Conservation (phyloP, 495 filamentous ascomycete species). For the Tricharina praecox region DNA sequence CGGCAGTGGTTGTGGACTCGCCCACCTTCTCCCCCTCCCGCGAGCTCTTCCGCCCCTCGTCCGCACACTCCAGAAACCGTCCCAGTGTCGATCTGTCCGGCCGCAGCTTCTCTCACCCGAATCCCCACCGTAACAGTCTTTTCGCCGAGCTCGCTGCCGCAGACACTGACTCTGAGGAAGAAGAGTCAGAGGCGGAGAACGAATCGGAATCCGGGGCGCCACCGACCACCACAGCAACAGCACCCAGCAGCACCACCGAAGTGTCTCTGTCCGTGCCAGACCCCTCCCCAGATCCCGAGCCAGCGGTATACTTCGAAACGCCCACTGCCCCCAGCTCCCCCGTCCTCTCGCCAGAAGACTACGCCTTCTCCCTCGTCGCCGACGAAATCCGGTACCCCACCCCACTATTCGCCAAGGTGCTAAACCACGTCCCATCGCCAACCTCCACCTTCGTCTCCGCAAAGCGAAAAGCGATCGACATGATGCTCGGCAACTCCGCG, state of each 20-base stretch:
- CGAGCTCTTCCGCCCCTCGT: neutral
- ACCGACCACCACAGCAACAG: neutral
- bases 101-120: neutral
- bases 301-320: neutral
- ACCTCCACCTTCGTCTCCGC: constrained; percentile 9
- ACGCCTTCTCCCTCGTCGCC: constrained; percentile 5
- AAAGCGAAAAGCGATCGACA: constrained; percentile 14
- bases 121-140: constrained; percentile 8
- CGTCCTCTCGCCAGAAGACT: neutral
- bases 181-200: neutral
- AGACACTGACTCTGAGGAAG: constrained; percentile 6
- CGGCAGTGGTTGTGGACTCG: constrained; percentile 5
- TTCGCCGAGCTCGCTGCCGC: constrained; percentile 22
- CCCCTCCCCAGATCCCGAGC: neutral
- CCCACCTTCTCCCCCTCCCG: neutral
- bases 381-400: constrained; percentile 17
- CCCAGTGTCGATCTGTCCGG: neutral
- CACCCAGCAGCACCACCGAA: neutral
- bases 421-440: constrained; percentile 5
- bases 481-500: constrained; percentile 13
- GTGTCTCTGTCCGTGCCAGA: neutral
- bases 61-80: neutral
- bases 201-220: neutral
- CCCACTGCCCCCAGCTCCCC: no score
- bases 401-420: constrained; percentile 14